Evolutionary conservation across 345 rosid genomes (phyloP).

Genomic region (Schrenkiella parvula): DNA sequence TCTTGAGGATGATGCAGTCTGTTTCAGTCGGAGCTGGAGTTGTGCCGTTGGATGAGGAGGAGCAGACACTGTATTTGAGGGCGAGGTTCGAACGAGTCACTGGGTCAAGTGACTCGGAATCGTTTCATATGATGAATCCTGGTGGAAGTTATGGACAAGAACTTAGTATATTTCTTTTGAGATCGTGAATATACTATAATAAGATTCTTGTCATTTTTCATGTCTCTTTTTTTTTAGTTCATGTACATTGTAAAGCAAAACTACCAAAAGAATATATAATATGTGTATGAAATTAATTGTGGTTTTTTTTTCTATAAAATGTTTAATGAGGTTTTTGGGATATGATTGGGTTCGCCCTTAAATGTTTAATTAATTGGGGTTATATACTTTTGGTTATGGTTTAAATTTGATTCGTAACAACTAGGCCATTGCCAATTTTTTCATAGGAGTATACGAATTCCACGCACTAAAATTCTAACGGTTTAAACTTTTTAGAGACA

Average conservation of each 20-base stretch:
- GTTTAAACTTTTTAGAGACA: neutral
- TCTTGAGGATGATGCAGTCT: slow-evolving; percentile 66
- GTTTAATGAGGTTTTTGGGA: neutral
- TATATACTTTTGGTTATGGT: too few species aligned
- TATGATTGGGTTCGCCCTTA: neutral
- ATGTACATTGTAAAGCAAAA: neutral
- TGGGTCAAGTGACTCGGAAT: slow-evolving; percentile 70
- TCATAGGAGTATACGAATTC: neutral
- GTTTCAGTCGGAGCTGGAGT: slow-evolving; percentile 84
- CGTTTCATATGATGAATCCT: slow-evolving; percentile 82
- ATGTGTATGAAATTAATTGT: neutral
- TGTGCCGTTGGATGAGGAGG: slow-evolving; percentile 42
- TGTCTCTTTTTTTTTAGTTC: neutral
- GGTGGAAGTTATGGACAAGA: slow-evolving; percentile 67
- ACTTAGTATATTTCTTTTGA: slow-evolving; percentile 64
- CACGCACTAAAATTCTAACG: neutral
- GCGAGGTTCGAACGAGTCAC: slow-evolving; percentile 67
- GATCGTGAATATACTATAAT: slow-evolving; percentile 40
- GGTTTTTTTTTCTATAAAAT: neutral
- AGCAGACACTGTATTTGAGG: slow-evolving; percentile 58
- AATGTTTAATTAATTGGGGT: too few species aligned
- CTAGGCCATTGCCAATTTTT: too few species aligned
- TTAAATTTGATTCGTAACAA: too few species aligned
- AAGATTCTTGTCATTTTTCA: neutral
- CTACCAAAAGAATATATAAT: neutral